Conservation (phyloP, 2,329 filamentous ascomycete species). For the Fonsecaea pedrosoi region DNA sequence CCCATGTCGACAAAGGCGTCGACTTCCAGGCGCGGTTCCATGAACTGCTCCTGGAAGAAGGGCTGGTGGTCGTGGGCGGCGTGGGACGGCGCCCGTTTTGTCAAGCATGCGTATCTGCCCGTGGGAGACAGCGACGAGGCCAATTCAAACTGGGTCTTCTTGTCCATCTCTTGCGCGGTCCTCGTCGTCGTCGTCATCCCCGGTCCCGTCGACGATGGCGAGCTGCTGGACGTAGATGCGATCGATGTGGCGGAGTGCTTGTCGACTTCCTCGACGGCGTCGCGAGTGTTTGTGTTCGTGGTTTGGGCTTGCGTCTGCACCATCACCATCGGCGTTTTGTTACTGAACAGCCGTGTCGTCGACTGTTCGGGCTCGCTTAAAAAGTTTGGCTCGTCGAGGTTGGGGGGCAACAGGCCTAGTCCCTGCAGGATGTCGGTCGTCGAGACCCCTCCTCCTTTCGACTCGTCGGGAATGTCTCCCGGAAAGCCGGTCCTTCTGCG, state of each 20-base stretch:
- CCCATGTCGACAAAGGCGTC: constrained; percentile 22
- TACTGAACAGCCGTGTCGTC: background rate
- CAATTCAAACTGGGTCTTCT: background rate
- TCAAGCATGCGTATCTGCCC: background rate
- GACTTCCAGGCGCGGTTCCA: constrained; percentile 9
- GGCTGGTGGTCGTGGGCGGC: background rate
- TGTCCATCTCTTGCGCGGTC: background rate
- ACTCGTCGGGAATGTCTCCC: constrained; percentile 25
- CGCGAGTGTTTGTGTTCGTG: background rate
- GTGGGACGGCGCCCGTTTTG: background rate
- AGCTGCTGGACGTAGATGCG: background rate
- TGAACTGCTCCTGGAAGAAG: background rate
- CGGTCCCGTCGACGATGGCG: background rate
- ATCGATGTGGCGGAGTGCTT: background rate
- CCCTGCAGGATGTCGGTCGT: constrained; percentile 25
- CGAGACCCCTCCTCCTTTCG: constrained; percentile 9
- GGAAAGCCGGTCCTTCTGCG: constrained; percentile 23
- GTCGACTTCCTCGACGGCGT: background rate
- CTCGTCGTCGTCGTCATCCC: background rate
- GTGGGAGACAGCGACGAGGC: background rate
- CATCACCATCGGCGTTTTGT: background rate
- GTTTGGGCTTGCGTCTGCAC: background rate
- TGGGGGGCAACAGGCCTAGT: constrained; percentile 19
- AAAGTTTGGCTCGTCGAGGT: constrained; percentile 5
- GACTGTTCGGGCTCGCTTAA: background rate